Conservation (phyloP, 371 early-diverging fungal genomes). For the Lichtheimia hyalospora region DNA sequence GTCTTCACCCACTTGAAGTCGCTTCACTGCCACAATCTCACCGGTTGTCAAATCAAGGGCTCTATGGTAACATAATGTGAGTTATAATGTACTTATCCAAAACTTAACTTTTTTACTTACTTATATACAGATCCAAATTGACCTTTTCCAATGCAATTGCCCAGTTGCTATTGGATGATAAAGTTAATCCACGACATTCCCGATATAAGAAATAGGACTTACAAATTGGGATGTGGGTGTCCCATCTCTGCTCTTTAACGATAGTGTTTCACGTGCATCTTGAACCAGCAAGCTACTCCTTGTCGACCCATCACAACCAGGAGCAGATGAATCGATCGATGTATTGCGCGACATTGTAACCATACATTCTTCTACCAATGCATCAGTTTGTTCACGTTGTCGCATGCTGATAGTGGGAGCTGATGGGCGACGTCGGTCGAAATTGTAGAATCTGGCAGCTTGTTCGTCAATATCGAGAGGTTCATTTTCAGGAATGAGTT, state of each 20-base stretch:
- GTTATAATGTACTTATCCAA: background rate
- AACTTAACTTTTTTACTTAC: slow-evolving; percentile 28
- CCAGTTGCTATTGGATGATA: slow-evolving; percentile 60
- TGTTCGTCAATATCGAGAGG: background rate
- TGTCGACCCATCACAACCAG: background rate
- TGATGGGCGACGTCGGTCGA: slow-evolving; percentile 17
- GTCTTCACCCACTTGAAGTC: slow-evolving; percentile 67
- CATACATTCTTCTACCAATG: background rate
- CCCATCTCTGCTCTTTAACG: slow-evolving; percentile 52
- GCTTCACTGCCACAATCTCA: slow-evolving; percentile 87
- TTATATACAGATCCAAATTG: slow-evolving; percentile 88
- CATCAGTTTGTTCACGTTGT: background rate
- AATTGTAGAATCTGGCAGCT: slow-evolving; percentile 9
- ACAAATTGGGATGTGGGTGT: slow-evolving; percentile 51
- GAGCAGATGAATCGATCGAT: slow-evolving; percentile 6
- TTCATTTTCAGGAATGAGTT: background rate
- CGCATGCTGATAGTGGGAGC: slow-evolving; percentile 13
- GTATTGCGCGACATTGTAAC: slow-evolving; percentile 8
- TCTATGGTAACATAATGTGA: slow-evolving; percentile 21
- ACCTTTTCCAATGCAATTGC: slow-evolving; percentile 91
- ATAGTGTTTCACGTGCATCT: slow-evolving; percentile 39
- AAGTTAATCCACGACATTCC: too few species aligned
- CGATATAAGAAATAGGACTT: slow-evolving; percentile 13
- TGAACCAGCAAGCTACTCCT: slow-evolving; percentile 2
- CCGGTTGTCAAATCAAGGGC: slow-evolving; percentile 86